Percentiles rank a stretch among this genome's conserved stretches.
Evolutionary conservation across 441 rosid species (phyloP).

Genomic region (Kokia cookei): DNA sequence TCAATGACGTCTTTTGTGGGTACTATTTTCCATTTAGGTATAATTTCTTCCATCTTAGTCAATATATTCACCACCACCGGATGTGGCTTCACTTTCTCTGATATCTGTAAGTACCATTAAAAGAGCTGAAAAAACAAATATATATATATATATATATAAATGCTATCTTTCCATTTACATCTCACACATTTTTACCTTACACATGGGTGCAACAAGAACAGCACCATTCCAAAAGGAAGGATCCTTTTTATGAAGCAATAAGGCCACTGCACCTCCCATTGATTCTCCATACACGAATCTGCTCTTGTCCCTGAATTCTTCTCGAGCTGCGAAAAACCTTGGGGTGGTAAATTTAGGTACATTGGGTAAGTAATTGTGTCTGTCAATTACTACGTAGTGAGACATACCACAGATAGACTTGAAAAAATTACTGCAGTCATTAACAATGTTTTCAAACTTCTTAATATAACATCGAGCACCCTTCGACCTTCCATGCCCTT

Average conservation of each 20-base stretch:
- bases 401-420: conserved; percentile 65
- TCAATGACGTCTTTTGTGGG: conserved; percentile 91
- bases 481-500: conserved; percentile 89
- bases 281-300: conserved; percentile 95
- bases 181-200: conserved; percentile 56
- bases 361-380: background rate
- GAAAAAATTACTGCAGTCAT: conserved; percentile 79
- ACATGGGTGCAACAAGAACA: conserved; percentile 94
- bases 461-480: conserved; percentile 95
- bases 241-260: conserved; percentile 77
- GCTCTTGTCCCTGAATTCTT: conserved; percentile 49
- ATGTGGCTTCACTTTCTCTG: conserved; percentile 94
- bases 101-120: conserved; percentile 45
- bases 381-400: background rate
- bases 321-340: conserved; percentile 35
- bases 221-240: conserved; percentile 85
- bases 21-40: conserved; percentile 97
- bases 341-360: background rate
- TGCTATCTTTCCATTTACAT: background rate
- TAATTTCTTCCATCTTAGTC: conserved; percentile 75
- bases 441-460: conserved; percentile 61
- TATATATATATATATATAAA: background rate
- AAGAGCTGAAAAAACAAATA: background rate
- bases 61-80: conserved; percentile 70
- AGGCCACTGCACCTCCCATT: conserved; percentile 98